phyloP scores from a whole-genome alignment of 345 rosid species.

The Aethionema arabicum region DNA sequence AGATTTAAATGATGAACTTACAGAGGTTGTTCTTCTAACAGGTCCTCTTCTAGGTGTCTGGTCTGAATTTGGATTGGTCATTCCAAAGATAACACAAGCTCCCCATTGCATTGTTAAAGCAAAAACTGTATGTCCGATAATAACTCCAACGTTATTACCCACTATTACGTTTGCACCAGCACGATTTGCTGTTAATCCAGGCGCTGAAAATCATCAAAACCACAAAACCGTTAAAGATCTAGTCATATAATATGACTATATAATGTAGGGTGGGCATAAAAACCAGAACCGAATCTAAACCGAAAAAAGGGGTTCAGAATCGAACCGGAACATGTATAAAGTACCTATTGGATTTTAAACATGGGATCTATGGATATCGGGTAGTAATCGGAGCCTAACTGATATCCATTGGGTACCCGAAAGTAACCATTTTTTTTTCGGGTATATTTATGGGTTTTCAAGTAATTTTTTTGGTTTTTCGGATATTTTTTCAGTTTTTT shows the following conservation, averaged over 20 bases:
- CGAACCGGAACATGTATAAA: no score
- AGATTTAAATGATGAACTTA: conserved; percentile 9
- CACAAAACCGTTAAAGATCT: background rate
- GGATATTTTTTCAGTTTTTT: no score
- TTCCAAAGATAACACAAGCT: conserved; percentile 41
- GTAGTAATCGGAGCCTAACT: no score
- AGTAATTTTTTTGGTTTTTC: no score
- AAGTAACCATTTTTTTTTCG: no score
- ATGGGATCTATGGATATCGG: no score
- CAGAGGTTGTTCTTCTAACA: conserved; percentile 32
- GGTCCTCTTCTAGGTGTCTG: conserved; percentile 25
- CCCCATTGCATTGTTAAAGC: conserved; percentile 42
- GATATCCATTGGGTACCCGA: no score
- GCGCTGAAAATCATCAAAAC: conserved; percentile 22
- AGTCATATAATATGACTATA: background rate
- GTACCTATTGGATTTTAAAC: no score
- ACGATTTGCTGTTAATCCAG: conserved; percentile 35
- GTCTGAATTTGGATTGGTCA: conserved; percentile 27
- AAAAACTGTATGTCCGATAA: conserved; percentile 33
- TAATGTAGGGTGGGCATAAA: no score
- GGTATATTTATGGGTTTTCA: no score
- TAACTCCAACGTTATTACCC: conserved; percentile 33
- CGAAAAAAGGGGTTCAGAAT: no score
- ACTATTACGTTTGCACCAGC: conserved; percentile 32
- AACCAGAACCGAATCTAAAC: no score